These are phyloP conservation scores for Catunica adiposa DNA, from an alignment of 2,329 filamentous ascomycete genomes.

Conservation along the genomic window DNA sequence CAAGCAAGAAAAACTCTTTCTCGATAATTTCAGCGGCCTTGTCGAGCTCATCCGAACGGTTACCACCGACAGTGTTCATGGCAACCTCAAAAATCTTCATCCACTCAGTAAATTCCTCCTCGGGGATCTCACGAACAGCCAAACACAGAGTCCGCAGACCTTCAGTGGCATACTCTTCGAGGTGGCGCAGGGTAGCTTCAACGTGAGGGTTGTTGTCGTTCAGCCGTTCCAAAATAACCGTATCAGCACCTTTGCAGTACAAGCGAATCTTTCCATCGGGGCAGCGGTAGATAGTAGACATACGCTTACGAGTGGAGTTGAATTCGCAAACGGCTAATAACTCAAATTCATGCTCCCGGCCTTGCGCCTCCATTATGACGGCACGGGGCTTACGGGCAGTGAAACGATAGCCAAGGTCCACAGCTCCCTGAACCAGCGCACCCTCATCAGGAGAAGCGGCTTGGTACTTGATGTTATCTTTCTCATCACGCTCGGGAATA, in stretches of 20 bases:
- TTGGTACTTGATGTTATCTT: conserved; percentile 88
- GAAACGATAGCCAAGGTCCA: conserved; percentile 74
- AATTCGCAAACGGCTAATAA: conserved; percentile 96
- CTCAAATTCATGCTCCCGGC: conserved; percentile 65
- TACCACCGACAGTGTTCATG: conserved; percentile 77
- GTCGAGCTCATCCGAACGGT: conserved; percentile 84
- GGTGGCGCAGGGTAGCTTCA: conserved; percentile 76
- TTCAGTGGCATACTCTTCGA: conserved; percentile 97
- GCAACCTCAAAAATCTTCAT: conserved; percentile 71
- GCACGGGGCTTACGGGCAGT: conserved; percentile 75
- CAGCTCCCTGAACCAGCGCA: conserved; percentile 84
- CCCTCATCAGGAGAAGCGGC: conserved; percentile 95
- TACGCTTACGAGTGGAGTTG: conserved; percentile 77
- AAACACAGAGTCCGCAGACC: conserved; percentile 88
- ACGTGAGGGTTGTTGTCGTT: conserved; percentile 70
- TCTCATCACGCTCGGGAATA: conserved; percentile 74
- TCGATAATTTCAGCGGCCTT: conserved; percentile 95
- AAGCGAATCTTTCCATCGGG: conserved; percentile 87
- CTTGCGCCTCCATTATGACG: conserved; percentile 67
- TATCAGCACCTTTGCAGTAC: conserved; percentile 95
- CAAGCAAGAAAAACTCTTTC: conserved; percentile 75
- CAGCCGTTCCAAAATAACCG: conserved; percentile 86
- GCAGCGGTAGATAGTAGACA: conserved; percentile 94
- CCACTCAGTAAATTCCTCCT: conserved; percentile 83
- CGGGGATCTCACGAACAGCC: conserved; percentile 82